These are phyloP conservation scores for Phaeosphaeriaceae sp. DNA, from an alignment of 2,329 filamentous ascomycete genomes.

Conservation along the genomic window DNA sequence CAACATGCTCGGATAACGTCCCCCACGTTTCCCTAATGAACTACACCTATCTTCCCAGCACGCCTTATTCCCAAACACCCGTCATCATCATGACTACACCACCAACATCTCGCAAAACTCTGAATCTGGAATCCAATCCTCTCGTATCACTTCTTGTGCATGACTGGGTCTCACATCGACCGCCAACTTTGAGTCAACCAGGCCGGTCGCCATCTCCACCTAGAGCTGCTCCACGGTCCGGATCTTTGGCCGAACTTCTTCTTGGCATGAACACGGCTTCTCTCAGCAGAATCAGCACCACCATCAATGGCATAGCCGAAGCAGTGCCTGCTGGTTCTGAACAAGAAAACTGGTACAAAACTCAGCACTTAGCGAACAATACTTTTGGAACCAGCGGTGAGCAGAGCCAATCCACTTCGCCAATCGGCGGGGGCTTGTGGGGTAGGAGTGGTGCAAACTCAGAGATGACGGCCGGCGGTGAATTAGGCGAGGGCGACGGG, in stretches of 20 bases:
- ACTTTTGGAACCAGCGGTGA: slow-evolving; percentile 67
- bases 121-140: slow-evolving; percentile 83
- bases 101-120: slow-evolving; percentile 77
- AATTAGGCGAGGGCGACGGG: slow-evolving; percentile 48
- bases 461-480: slow-evolving; percentile 52
- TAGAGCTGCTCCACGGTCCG: slow-evolving; percentile 59
- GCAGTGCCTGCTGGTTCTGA: slow-evolving; percentile 76
- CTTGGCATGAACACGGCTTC: slow-evolving; percentile 91
- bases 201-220: slow-evolving; percentile 68
- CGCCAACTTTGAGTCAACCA: slow-evolving; percentile 69
- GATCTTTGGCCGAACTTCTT: slow-evolving; percentile 81
- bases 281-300: slow-evolving; percentile 86
- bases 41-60: slow-evolving; percentile 89
- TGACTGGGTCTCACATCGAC: slow-evolving; percentile 95
- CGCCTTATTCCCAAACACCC: slow-evolving; percentile 68
- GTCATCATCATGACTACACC: slow-evolving; percentile 93
- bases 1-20: slow-evolving; percentile 81
- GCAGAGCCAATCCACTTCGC: slow-evolving; percentile 36
- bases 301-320: slow-evolving; percentile 86
- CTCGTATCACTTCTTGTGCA: slow-evolving; percentile 94
- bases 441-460: slow-evolving; percentile 48
- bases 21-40: slow-evolving; percentile 98
- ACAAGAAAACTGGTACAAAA: slow-evolving; percentile 84
- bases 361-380: slow-evolving; percentile 88
- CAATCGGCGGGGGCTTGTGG: slow-evolving; percentile 49